Conservation (phyloP, 176 grass and related monocot species). For the Pharus latifolius region DNA sequence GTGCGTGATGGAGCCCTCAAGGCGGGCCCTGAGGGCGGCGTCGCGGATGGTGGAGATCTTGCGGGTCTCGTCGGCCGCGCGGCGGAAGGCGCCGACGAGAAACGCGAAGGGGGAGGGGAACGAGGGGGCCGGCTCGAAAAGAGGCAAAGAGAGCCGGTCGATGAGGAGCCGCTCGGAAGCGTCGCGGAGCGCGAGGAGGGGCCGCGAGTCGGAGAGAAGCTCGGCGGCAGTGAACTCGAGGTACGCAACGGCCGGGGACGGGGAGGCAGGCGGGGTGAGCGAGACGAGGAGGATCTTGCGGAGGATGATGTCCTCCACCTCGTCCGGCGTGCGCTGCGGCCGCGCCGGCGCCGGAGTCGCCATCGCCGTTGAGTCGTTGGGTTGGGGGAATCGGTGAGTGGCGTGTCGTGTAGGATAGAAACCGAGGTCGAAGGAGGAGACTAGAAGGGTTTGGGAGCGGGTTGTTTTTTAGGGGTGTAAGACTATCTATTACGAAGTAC, state of each 20-base stretch:
- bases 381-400: no score
- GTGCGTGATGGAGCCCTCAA: constrained; percentile 47
- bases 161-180: constrained; percentile 65
- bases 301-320: constrained; percentile 96
- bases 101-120: constrained; percentile 50
- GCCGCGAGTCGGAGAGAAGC: constrained; percentile 85
- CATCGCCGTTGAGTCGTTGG: no score
- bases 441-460: no score
- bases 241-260: constrained; percentile 48
- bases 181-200: constrained; percentile 51
- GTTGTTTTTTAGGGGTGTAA: no score
- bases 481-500: no score
- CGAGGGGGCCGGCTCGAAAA: constrained; percentile 5
- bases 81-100: constrained; percentile 57
- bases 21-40: constrained; percentile 27
- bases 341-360: constrained; percentile 27
- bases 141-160: constrained; percentile 73
- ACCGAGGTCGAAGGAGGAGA: no score
- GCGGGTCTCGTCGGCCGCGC: constrained; percentile 58
- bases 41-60: constrained; percentile 88
- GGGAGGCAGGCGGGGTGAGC: constrained; percentile 32
- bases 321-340: constrained; percentile 61
- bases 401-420: no score
- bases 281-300: constrained; percentile 96
- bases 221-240: constrained; percentile 89